Conservation (phyloP, 495 filamentous ascomycete genomes). For the Copromyces sp. region DNA sequence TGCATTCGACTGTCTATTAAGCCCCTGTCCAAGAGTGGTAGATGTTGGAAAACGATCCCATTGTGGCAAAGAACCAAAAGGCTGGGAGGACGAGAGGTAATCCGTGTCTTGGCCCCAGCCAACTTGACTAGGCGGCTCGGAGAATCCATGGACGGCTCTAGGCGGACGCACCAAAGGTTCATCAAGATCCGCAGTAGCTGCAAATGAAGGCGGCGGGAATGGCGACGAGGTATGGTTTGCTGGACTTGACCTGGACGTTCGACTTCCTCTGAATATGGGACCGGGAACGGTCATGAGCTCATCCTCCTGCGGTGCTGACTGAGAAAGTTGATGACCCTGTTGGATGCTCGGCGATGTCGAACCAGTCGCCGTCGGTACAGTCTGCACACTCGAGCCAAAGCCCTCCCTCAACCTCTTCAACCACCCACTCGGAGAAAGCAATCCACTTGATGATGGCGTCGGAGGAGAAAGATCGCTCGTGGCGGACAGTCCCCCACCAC, state of each 20-base stretch:
- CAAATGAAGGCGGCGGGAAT: constrained; percentile 20
- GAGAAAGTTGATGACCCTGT: neutral
- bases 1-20: neutral
- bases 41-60: neutral
- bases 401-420: neutral
- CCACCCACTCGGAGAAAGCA: neutral
- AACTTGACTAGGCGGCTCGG: neutral
- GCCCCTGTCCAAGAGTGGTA: neutral
- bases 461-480: neutral
- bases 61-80: constrained; percentile 9
- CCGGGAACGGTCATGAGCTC: neutral
- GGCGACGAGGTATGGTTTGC: constrained; percentile 9
- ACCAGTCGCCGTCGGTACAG: constrained; percentile 2
- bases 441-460: neutral
- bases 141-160: neutral
- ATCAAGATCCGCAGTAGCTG: constrained; percentile 2
- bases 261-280: constrained; percentile 19
- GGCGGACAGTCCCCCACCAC: neutral
- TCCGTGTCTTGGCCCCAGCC: constrained; percentile 5
- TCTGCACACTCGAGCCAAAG: neutral
- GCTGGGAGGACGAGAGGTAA: constrained; percentile 15
- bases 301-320: constrained; percentile 3
- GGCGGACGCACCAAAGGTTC: neutral
- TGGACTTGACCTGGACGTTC: constrained; percentile 22
- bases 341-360: constrained; percentile 1